These are phyloP conservation scores for Dothideomycetidae sp. DNA, from an alignment of 2,329 filamentous ascomycete genomes.

Conservation along the genomic window DNA sequence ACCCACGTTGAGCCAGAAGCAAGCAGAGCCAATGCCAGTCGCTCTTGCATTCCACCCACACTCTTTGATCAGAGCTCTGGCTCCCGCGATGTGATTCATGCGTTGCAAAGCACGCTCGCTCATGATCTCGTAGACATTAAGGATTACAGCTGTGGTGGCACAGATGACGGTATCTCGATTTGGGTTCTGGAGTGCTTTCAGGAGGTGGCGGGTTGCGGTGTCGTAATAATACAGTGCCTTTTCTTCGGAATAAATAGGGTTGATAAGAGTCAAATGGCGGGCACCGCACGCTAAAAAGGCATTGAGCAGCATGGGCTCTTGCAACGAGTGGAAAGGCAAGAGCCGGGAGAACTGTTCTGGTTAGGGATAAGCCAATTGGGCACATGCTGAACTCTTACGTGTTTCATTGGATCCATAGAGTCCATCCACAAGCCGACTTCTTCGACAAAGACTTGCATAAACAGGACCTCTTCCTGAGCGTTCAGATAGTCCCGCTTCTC, in stretches of 20 bases:
- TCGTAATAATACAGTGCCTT: slow-evolving; percentile 76
- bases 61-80: slow-evolving; percentile 73
- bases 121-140: slow-evolving; percentile 92
- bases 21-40: slow-evolving; percentile 66
- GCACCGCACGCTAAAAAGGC: slow-evolving; percentile 81
- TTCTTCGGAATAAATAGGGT: slow-evolving; percentile 56
- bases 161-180: slow-evolving; percentile 73
- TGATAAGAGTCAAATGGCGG: slow-evolving; percentile 60
- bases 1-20: slow-evolving; percentile 87
- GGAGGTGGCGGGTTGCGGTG: slow-evolving; percentile 62
- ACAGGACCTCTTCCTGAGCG: slow-evolving; percentile 64
- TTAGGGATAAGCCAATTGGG: neutral
- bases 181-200: slow-evolving; percentile 66
- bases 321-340: slow-evolving; percentile 68
- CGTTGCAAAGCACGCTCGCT: slow-evolving; percentile 60
- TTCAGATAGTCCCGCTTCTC: slow-evolving; percentile 50
- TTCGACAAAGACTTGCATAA: slow-evolving; percentile 84
- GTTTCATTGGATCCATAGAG: slow-evolving; percentile 68
- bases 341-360: slow-evolving; percentile 54
- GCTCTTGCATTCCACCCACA: slow-evolving; percentile 76
- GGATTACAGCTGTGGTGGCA: slow-evolving; percentile 70
- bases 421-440: slow-evolving; percentile 93
- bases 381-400: slow-evolving; percentile 32
- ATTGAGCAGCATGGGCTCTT: slow-evolving; percentile 77
- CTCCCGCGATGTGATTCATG: slow-evolving; percentile 83